Evolutionary conservation across 176 grass and related monocot genomes (phyloP).

Genomic region (Musa itinerans): DNA sequence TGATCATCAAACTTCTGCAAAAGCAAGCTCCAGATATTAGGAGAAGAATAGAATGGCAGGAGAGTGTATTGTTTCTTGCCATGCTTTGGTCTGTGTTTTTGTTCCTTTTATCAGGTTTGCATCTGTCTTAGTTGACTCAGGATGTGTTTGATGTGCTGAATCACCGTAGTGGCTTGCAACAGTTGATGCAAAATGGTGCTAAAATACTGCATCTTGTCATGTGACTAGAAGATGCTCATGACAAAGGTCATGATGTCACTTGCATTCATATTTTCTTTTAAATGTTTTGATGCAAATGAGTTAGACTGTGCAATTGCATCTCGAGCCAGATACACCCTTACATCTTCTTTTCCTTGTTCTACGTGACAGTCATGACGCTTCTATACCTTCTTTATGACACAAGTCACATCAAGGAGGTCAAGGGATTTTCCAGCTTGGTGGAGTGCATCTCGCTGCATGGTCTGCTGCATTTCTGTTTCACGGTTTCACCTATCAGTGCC

Average conservation of each 20-base stretch:
- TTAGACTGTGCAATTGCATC: background rate
- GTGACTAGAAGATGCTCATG: too few species aligned
- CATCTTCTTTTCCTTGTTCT: too few species aligned
- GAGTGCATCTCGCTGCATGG: conserved; percentile 37
- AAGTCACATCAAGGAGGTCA: conserved; percentile 32
- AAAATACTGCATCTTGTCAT: too few species aligned
- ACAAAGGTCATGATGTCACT: too few species aligned
- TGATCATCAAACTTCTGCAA: background rate
- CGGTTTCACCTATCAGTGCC: conserved; percentile 43
- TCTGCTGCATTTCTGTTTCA: conserved; percentile 38
- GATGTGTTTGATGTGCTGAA: too few species aligned
- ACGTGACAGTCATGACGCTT: background rate
- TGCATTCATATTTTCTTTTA: too few species aligned
- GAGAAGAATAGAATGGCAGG: background rate
- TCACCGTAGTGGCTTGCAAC: too few species aligned
- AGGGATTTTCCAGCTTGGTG: conserved; percentile 40
- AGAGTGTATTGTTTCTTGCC: background rate
- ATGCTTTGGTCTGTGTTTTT: too few species aligned
- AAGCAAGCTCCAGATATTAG: background rate
- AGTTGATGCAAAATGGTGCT: too few species aligned
- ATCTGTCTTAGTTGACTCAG: too few species aligned
- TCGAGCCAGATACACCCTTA: background rate
- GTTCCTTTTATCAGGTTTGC: too few species aligned
- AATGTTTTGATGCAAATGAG: too few species aligned
- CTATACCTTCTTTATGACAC: conserved; percentile 44